Evolutionary conservation across 2,329 filamentous ascomycete species (phyloP).

Genomic region (Beauveria medogensis): DNA sequence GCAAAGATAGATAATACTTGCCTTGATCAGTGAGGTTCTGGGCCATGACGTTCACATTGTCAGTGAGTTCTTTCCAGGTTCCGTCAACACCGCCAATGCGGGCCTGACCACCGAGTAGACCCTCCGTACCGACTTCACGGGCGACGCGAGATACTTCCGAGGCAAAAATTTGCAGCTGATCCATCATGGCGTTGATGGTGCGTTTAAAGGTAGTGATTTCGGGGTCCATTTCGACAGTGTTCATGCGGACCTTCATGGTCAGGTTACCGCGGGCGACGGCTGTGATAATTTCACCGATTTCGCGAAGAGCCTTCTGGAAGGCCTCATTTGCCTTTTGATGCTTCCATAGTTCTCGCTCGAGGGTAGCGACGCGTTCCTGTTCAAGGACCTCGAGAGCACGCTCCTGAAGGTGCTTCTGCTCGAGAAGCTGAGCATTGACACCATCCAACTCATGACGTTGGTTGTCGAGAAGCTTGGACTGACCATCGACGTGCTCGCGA

Average conservation of each 20-base stretch:
- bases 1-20: constrained; percentile 20
- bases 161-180: constrained; percentile 92
- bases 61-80: constrained; percentile 94
- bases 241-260: constrained; percentile 94
- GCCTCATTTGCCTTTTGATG: constrained; percentile 97
- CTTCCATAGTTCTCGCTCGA: constrained; percentile 92
- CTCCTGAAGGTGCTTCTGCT: constrained; percentile 80
- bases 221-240: constrained; percentile 93
- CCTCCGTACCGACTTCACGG: constrained; percentile 92
- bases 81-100: constrained; percentile 90
- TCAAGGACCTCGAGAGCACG: constrained; percentile 76
- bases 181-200: constrained; percentile 99
- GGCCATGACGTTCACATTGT: constrained; percentile 81
- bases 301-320: constrained; percentile 92
- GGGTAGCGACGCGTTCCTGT: constrained; percentile 74
- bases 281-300: constrained; percentile 96
- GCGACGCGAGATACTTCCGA: constrained; percentile 93
- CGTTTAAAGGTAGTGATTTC: constrained; percentile 97
- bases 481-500: constrained; percentile 84
- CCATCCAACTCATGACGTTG: constrained; percentile 80
- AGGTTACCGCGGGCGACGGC: constrained; percentile 91
- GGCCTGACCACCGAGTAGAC: constrained; percentile 86
- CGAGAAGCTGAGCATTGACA: constrained; percentile 75
- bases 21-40: constrained; percentile 73
- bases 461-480: constrained; percentile 83